Evolutionary conservation across 331 rosid species (phyloP), one percentile per base, ranked within the genome.

Genomic region (Quercus phellos): DNA sequence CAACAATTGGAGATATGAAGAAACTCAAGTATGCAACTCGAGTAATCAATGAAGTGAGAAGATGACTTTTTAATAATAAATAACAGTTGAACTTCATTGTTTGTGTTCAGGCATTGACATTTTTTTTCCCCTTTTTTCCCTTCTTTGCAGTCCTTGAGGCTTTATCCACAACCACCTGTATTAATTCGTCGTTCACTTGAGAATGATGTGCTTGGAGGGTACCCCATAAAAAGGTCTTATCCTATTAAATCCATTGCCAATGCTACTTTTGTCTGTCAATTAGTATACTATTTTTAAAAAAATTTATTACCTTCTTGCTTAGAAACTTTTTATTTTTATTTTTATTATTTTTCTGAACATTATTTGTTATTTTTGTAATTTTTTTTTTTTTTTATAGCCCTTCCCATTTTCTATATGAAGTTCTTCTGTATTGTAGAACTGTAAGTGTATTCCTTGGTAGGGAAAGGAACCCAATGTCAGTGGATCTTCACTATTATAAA

Each of bases 151-250:
- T 95, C 99, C 75, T 73, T 92, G 84, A 90, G 99, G 96, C 98
- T 92, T 81, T 95, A 90, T 82, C 99, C 98, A 55, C 99, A 94
- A 77, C 99, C 99, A 72, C 99, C 99, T 9, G 99, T 94, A 79
- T 82, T 94, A 75, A 94, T 94, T 72, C 99, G 98, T 34, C 97
- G 99, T 61, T 87, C 99, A 81, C 69, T 92, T 73, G 96, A 82
- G 54, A 63, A 85, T 72, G 99, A 94, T 78, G 78, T 68, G 85
- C 96, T 94, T 53, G 98, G 97, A 69, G 80, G 77, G 81, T 94
- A 87, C 85, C 90, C 94, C 22, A 91, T 92, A 76, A 91, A 84
- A 83, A 91, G 94, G 99, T 92, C 27, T 71, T 86, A 80, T 55
- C 77, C 42, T 68, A 30, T 14, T 61, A 38, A 72, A 78, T 60